Evolutionary conservation across 768 basidiomycete species (phyloP).

Genomic region (Pulveroboletus ravenelii): DNA sequence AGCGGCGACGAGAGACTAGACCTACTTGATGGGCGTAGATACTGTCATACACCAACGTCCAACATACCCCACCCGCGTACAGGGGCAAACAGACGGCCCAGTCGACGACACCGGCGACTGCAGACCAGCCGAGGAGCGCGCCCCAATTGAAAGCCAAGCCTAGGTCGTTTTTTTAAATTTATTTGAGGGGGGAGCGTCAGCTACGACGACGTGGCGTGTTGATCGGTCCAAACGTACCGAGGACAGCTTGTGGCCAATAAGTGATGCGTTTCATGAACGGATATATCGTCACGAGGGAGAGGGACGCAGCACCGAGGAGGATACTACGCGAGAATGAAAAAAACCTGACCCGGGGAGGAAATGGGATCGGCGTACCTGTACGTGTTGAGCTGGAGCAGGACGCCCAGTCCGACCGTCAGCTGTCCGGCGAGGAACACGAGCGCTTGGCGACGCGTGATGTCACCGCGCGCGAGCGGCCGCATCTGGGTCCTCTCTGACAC

Average conservation of each 20-base stretch:
- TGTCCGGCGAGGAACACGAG: conserved; percentile 78
- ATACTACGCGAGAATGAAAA: conserved; percentile 49
- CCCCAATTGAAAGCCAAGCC: conserved; percentile 99
- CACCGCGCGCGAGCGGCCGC: conserved; percentile 84
- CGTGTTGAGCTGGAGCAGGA: conserved; percentile 88
- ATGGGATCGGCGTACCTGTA: conserved; percentile 59
- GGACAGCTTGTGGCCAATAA: conserved; percentile 93
- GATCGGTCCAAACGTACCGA: conserved; percentile 53
- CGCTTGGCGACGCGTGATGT: conserved; percentile 71
- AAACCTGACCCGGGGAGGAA: too few relatives aligned
- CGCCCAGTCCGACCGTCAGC: conserved; percentile 74
- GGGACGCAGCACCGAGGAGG: conserved; percentile 83
- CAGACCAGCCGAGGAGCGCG: conserved; percentile 92
- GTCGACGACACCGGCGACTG: conserved; percentile 74
- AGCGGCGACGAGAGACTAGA: neutral
- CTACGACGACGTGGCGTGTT: neutral
- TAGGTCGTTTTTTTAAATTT: conserved; percentile 30
- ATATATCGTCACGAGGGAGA: conserved; percentile 84
- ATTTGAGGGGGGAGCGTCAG: too few relatives aligned
- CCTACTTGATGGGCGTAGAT: conserved; percentile 95
- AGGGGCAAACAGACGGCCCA: conserved; percentile 84
- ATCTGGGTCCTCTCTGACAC: conserved; percentile 77
- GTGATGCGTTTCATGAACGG: conserved; percentile 97
- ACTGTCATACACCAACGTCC: conserved; percentile 96
- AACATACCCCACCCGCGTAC: conserved; percentile 84